Evolutionary conservation across 2,329 filamentous ascomycete species (phyloP).

Genomic region (Diaporthe aspalathi): DNA sequence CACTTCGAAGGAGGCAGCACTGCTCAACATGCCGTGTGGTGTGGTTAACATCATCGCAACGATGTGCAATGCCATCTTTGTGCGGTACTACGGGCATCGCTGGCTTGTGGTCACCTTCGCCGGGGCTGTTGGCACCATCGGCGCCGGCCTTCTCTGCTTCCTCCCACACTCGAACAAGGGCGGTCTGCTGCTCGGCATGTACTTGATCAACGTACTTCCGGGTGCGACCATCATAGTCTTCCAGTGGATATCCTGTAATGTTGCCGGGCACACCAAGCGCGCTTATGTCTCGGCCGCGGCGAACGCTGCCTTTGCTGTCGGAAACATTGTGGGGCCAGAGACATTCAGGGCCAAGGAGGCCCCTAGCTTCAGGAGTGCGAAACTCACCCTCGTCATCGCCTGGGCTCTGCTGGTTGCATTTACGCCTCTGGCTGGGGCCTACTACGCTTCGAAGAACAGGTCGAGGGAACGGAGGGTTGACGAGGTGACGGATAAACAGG

Average conservation of each 20-base stretch:
- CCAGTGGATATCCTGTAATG: slow-evolving; percentile 20
- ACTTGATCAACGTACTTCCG: slow-evolving; percentile 18
- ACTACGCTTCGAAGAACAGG: slow-evolving; percentile 15
- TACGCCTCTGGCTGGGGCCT: slow-evolving; percentile 5
- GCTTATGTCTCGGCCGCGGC: slow-evolving; percentile 11
- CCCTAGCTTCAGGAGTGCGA: slow-evolving; percentile 8
- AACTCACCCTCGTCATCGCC: slow-evolving; percentile 16
- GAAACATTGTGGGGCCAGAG: slow-evolving; percentile 12
- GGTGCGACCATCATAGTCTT: slow-evolving; percentile 17
- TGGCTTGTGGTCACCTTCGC: slow-evolving; percentile 9
- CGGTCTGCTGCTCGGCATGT: not conserved
- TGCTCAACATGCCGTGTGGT: slow-evolving; percentile 42
- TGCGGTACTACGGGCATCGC: slow-evolving; percentile 3
- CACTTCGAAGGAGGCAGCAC: slow-evolving; percentile 35
- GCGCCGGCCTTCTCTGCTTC: slow-evolving; percentile 17
- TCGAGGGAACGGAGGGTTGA: not conserved
- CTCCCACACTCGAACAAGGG: slow-evolving; percentile 19
- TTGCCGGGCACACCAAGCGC: slow-evolving; percentile 24
- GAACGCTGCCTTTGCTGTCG: slow-evolving; percentile 19
- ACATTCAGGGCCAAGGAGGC: slow-evolving; percentile 18
- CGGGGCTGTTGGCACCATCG: not conserved
- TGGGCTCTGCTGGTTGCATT: slow-evolving; percentile 16
- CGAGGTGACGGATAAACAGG: slow-evolving; percentile 20
- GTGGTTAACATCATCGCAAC: slow-evolving; percentile 11
- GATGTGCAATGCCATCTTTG: slow-evolving; percentile 14